Percentiles rank a stretch among this genome's conserved stretches.
These are phyloP conservation scores for Trypanosoma rangeli DNA, from an alignment of 208 protist genomes.

Conservation along the genomic window DNA sequence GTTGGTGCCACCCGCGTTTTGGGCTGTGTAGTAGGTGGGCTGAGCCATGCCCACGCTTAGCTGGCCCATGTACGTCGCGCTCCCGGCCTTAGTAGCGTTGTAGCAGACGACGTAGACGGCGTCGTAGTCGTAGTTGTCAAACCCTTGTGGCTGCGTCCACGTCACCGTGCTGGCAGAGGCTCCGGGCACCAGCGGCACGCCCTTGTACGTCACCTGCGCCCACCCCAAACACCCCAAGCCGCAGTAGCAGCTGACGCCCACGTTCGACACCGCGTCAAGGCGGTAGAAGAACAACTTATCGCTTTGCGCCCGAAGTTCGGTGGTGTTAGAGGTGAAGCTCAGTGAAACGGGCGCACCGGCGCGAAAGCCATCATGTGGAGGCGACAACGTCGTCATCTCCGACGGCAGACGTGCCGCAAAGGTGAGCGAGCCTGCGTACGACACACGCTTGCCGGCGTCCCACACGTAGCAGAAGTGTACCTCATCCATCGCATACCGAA, in stretches of 20 bases:
- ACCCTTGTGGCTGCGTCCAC: slow-evolving; percentile 45
- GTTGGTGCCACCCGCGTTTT: slow-evolving; percentile 34
- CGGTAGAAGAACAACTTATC: slow-evolving; percentile 84
- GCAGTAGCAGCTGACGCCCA: slow-evolving; percentile 76
- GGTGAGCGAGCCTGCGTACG: slow-evolving; percentile 52
- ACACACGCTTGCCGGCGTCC: slow-evolving; percentile 37
- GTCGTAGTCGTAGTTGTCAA: slow-evolving; percentile 72
- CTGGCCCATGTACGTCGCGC: slow-evolving; percentile 68
- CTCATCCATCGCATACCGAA: slow-evolving; percentile 29
- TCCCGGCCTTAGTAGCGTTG: slow-evolving; percentile 4
- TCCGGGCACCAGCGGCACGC: slow-evolving; percentile 9
- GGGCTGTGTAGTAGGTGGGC: slow-evolving; percentile 84
- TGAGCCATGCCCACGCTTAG: slow-evolving; percentile 66
- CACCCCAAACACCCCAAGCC: slow-evolving; percentile 48
- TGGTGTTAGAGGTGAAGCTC: slow-evolving; percentile 49
- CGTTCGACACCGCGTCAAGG: slow-evolving; percentile 39
- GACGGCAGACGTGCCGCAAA: slow-evolving; percentile 48
- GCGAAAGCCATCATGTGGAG: slow-evolving; percentile 33
- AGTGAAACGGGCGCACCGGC: slow-evolving; percentile 46
- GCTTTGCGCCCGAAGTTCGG: slow-evolving; percentile 19
- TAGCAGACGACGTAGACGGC: slow-evolving; percentile 87
- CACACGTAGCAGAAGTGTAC: slow-evolving; percentile 84
- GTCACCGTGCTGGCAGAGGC: slow-evolving; percentile 28
- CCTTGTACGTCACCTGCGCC: slow-evolving; percentile 37
- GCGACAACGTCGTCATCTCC: slow-evolving; percentile 28